Evolutionary conservation across 2,329 filamentous ascomycete species (phyloP).

Genomic region (Diaporthe helianthi): DNA sequence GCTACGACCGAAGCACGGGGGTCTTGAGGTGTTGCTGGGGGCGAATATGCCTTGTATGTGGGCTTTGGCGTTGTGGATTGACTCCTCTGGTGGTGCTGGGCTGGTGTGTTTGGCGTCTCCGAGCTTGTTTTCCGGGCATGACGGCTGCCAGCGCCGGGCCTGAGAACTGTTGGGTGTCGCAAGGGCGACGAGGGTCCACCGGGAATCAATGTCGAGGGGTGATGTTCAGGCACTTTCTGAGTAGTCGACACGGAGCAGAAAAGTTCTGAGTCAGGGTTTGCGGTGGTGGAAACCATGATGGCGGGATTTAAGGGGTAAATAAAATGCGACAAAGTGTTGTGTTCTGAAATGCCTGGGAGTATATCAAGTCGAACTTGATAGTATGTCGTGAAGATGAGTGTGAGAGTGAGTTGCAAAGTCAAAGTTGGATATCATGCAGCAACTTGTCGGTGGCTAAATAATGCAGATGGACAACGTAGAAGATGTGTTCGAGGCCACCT

Average conservation of each 20-base stretch:
- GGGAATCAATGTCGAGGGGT: slow-evolving; percentile 30
- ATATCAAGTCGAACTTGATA: not conserved
- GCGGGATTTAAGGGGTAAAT: not conserved
- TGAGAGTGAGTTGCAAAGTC: not conserved
- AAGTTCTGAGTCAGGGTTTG: slow-evolving; percentile 22
- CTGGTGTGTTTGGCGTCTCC: not conserved
- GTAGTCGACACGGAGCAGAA: slow-evolving; percentile 17
- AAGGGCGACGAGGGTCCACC: slow-evolving; percentile 33
- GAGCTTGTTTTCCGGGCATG: slow-evolving; percentile 8
- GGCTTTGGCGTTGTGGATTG: slow-evolving; percentile 5
- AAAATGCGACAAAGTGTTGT: not conserved
- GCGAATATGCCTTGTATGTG: slow-evolving; percentile 33
- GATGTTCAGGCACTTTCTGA: slow-evolving; percentile 26
- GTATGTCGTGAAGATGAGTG: not conserved
- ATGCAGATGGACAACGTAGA: not conserved
- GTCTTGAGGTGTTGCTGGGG: slow-evolving; percentile 19
- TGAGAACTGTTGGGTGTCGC: slow-evolving; percentile 28
- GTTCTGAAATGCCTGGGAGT: not conserved
- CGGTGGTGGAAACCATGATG: slow-evolving; percentile 15
- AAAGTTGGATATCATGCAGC: not conserved
- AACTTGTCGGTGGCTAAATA: slow-evolving; percentile 16
- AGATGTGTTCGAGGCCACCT: slow-evolving; percentile 13
- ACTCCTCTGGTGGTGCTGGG: not conserved
- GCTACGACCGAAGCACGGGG: slow-evolving; percentile 28
- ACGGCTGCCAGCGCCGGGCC: slow-evolving; percentile 28